A percentile compares a stretch with the other conserved stretches of the same genome.
These are phyloP conservation scores for Wickerhamomyces kurtzmanii DNA, from an alignment of 805 yeast genomes.

Conservation along the genomic window DNA sequence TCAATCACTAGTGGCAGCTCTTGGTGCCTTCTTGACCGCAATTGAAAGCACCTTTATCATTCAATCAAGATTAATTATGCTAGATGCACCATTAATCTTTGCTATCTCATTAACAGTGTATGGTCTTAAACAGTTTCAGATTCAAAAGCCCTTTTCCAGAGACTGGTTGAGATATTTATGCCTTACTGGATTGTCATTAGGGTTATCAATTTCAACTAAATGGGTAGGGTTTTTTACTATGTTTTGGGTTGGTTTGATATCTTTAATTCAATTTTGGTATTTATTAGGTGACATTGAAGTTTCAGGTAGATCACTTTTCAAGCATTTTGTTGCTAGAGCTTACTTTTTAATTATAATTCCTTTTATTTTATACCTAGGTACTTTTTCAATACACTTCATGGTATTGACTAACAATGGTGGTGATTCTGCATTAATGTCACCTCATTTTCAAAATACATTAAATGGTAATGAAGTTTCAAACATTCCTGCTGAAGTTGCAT, in stretches of 20 bases:
- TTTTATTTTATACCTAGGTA: slow-evolving; percentile 38
- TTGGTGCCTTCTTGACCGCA: slow-evolving; percentile 40
- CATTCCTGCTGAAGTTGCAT: slow-evolving; percentile 57
- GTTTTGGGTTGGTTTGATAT: slow-evolving; percentile 44
- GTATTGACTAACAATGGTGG: slow-evolving; percentile 36
- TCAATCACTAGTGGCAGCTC: slow-evolving; percentile 35
- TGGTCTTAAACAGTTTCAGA: slow-evolving; percentile 39
- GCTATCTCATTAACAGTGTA: slow-evolving; percentile 38
- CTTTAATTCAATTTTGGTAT: slow-evolving; percentile 51
- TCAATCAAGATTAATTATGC: slow-evolving; percentile 44
- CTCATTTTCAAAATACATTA: slow-evolving; percentile 57
- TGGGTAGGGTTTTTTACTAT: slow-evolving; percentile 64
- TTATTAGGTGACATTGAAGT: slow-evolving; percentile 58
- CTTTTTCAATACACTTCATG: slow-evolving; percentile 50
- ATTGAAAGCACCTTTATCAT: slow-evolving; percentile 61
- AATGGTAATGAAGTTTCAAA: slow-evolving; percentile 25
- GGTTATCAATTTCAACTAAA: slow-evolving; percentile 50
- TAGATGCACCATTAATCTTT: slow-evolving; percentile 34
- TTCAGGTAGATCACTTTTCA: slow-evolving; percentile 23
- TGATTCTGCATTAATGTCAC: slow-evolving; percentile 48
- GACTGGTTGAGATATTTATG: slow-evolving; percentile 45
- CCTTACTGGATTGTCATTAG: slow-evolving; percentile 42
- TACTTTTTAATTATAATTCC: slow-evolving; percentile 45
- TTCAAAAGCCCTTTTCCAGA: slow-evolving; percentile 30
- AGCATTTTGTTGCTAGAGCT: slow-evolving; percentile 30